Percentiles rank a stretch among this genome's conserved stretches.
Evolutionary conservation across 495 filamentous ascomycete genomes (phyloP).

Genomic region (Neurospora tetrasperma): DNA sequence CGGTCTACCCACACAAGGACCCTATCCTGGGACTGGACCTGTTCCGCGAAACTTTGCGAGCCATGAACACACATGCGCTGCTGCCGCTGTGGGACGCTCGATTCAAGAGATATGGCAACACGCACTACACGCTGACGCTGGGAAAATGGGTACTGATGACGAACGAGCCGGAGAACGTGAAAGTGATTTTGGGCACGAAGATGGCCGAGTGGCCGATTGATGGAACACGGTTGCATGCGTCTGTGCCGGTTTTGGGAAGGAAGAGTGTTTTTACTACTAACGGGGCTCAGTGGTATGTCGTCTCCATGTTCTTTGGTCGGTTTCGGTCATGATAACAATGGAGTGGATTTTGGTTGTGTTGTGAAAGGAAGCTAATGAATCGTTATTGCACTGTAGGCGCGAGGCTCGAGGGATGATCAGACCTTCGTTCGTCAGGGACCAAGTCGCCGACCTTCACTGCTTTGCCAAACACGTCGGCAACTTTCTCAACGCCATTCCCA

Average conservation of each 20-base stretch:
- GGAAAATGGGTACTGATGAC: conserved; percentile 37
- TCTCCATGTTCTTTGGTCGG: not conserved
- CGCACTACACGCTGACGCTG: conserved; percentile 21
- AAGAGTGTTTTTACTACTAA: conserved; percentile 60
- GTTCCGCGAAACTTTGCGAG: conserved; percentile 18
- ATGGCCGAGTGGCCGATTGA: conserved; percentile 50
- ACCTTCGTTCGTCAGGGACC: conserved; percentile 39
- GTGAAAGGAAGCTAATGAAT: not conserved
- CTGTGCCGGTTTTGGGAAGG: conserved; percentile 26
- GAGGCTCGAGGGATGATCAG: conserved; percentile 34
- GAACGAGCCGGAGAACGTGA: conserved; percentile 63
- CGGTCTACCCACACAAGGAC: conserved; percentile 29
- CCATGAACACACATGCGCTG: conserved; percentile 20
- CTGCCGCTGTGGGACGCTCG: conserved; percentile 12
- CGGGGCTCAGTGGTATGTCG: conserved; percentile 43
- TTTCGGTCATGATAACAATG: not conserved
- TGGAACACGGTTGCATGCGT: conserved; percentile 18
- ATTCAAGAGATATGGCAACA: conserved; percentile 21
- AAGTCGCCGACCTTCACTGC: conserved; percentile 41
- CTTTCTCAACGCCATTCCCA: conserved; percentile 36
- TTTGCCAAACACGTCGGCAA: conserved; percentile 49
- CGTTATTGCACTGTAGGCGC: conserved; percentile 20
- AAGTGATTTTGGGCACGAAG: conserved; percentile 54
- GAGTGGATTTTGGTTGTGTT: not conserved
- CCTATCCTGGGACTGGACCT: conserved; percentile 34